Evolutionary conservation across 176 grass and related monocot genomes (phyloP), one percentile per base, ranked within the genome.

Genomic region (Cenchrus fungigraminus): DNA sequence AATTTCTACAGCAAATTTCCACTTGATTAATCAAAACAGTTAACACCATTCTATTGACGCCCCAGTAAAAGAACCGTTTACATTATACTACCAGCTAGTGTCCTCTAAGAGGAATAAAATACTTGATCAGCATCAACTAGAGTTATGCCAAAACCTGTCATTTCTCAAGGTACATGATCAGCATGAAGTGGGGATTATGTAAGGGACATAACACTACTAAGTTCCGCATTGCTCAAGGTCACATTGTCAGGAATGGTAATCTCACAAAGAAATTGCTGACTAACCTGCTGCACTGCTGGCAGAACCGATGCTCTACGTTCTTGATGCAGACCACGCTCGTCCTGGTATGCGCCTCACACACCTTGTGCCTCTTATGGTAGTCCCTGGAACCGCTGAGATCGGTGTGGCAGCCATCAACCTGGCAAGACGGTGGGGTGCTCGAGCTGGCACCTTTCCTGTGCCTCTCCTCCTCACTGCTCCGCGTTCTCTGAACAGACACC

Each of bases 281-380:
- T 68, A 76, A 96, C 94, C 91, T 98, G 87, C 95, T 98, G 76
- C 95, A 95, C 71, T 98, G 92, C 86, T 98, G 95, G 68, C 92
- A 98, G 85, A 98, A 98, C 8, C 95, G 92, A 59, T 91, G 79
- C 71, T 91, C 87, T 19, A 64, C 32, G n/a, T 80, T 78, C 74
- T 76, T 74, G 3, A 98, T 84, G 49, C 42, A 12, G 34, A 87
- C 92, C 51, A 86, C 40, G 4, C n/a, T 65, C 1, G 91, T 90
- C 83, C 74, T 94, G 71, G 92, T 88, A 85, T 98, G 95, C 3
- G n/a, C 9, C 16, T 92, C 90, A 63, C 95, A 98, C 8, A 98
- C 92, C 84, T 92, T 94, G 71, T 98, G 95, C 64, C 91, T 78
- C 83, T 89, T 92, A 74, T 95, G 89, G 14, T 98, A 98, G n/a